Percentiles rank a stretch among this genome's conserved stretches.
Conservation (phyloP, 352 stramenopile species). For the Phytophthora pisi region DNA sequence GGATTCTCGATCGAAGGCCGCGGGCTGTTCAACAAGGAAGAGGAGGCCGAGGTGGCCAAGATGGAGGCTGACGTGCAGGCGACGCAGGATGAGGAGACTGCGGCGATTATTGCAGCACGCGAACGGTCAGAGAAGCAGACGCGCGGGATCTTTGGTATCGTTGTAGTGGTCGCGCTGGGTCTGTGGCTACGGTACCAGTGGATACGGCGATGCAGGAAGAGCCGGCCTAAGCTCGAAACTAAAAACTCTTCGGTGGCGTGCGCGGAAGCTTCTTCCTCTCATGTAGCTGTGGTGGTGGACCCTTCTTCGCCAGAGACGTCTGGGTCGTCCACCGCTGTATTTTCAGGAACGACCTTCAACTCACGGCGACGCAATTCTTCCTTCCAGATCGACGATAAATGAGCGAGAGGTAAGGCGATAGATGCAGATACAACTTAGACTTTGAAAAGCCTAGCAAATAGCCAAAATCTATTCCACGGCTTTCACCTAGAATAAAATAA, state of each 20-base stretch:
- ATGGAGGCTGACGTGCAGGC: conserved; percentile 52
- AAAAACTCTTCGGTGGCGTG: conserved; percentile 20
- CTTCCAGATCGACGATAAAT: conserved; percentile 43
- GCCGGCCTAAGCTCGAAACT: conserved; percentile 28
- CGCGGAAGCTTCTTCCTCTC: conserved; percentile 16
- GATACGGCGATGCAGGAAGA: conserved; percentile 34
- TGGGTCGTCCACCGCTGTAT: conserved; percentile 33
- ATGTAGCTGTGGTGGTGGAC: conserved; percentile 32
- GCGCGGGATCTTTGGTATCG: conserved; percentile 25
- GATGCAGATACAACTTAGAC: conserved; percentile 18
- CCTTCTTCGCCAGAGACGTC: conserved; percentile 24
- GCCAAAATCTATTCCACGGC: not conserved
- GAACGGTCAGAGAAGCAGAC: conserved; percentile 31
- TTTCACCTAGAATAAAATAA: not conserved
- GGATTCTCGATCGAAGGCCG: conserved; percentile 81
- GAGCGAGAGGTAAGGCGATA: conserved; percentile 12
- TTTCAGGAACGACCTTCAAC: conserved; percentile 28
- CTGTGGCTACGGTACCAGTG: conserved; percentile 43
- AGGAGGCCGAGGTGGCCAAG: conserved; percentile 63
- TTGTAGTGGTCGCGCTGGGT: conserved; percentile 28
- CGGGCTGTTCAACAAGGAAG: conserved; percentile 50
- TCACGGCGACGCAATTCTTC: conserved; percentile 43
- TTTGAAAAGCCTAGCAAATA: conserved; percentile 18
- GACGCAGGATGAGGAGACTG: conserved; percentile 40
- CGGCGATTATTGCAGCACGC: conserved; percentile 29